A percentile compares a stretch with the other conserved stretches of the same genome.
These are phyloP conservation scores for Phymatotrichopsis omnivora DNA, from an alignment of 2,329 filamentous ascomycete species.

Conservation along the genomic window DNA sequence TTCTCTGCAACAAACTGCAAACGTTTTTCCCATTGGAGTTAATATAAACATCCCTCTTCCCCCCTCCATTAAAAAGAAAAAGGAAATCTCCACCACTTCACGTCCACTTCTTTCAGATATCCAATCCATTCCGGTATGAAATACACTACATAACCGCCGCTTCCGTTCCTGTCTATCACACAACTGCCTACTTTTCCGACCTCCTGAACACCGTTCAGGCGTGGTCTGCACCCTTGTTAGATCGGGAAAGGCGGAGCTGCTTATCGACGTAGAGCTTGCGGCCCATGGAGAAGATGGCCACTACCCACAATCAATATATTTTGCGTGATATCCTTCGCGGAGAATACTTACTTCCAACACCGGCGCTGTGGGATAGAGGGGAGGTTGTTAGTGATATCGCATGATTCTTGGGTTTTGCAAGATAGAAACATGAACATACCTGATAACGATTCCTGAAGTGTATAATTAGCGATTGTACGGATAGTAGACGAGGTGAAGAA, in stretches of 20 bases:
- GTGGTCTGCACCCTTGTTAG: too few relatives aligned
- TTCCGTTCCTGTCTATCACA: too few relatives aligned
- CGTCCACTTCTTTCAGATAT: background rate
- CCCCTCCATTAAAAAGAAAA: background rate
- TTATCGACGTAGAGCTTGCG: constrained; percentile 83
- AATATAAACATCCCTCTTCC: too few relatives aligned
- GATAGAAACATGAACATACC: constrained; percentile 46
- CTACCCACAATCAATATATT: constrained; percentile 53
- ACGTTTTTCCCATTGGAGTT: too few relatives aligned
- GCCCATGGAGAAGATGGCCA: constrained; percentile 69
- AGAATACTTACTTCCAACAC: constrained; percentile 27
- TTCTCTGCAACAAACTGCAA: too few relatives aligned
- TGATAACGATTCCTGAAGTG: constrained; percentile 66
- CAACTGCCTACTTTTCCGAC: too few relatives aligned
- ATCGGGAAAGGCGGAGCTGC: constrained; percentile 73
- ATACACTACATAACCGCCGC: too few relatives aligned
- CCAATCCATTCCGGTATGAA: background rate
- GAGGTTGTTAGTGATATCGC: too few relatives aligned
- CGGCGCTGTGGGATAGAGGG: constrained; percentile 22
- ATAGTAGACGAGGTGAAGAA: background rate
- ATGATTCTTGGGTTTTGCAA: background rate
- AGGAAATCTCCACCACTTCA: background rate
- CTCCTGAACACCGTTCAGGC: too few relatives aligned
- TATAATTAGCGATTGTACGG: background rate
- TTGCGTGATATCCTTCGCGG: constrained; percentile 28